Conservation (phyloP, 2,329 filamentous ascomycete species). For the Coniochaeta pulveracea region DNA sequence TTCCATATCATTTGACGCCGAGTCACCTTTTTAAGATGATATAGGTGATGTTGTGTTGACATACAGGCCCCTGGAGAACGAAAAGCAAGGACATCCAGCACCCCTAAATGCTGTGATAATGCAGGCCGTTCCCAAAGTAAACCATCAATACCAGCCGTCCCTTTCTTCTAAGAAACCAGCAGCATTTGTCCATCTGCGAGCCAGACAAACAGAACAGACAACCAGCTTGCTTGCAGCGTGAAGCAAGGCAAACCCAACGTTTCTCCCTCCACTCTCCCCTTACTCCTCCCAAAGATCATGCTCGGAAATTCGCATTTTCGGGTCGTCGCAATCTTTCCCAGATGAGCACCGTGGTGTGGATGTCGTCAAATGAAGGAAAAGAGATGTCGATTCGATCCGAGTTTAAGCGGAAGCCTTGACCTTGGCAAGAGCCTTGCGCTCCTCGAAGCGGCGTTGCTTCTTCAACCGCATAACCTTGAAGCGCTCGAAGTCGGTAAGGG, state of each 20-base stretch:
- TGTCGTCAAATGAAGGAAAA: too few relatives aligned
- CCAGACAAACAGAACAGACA: slow-evolving; percentile 1
- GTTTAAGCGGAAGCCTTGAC: slow-evolving; percentile 70
- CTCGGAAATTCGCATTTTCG: slow-evolving; percentile 10
- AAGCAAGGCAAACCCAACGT: slow-evolving; percentile 14
- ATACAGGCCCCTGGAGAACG: slow-evolving; percentile 51
- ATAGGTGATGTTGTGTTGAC: slow-evolving; percentile 25
- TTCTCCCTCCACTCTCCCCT: slow-evolving; percentile 8
- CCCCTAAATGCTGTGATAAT: slow-evolving; percentile 39
- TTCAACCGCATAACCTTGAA: slow-evolving; percentile 99
- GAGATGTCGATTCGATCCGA: slow-evolving; percentile 11
- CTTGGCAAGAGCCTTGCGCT: slow-evolving; percentile 93
- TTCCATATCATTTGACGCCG: slow-evolving; percentile 55
- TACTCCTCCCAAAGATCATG: slow-evolving; percentile 5
- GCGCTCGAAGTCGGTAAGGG: slow-evolving; percentile 95
- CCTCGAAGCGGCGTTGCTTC: slow-evolving; percentile 99
- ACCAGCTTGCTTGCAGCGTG: too few relatives aligned
- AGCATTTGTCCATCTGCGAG: slow-evolving; percentile 5
- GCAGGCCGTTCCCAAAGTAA: slow-evolving; percentile 26
- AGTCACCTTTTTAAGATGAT: slow-evolving; percentile 39
- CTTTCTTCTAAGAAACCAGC: slow-evolving; percentile 10
- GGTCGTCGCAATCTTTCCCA: slow-evolving; percentile 20
- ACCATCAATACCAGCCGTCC: slow-evolving; percentile 20
- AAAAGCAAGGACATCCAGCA: slow-evolving; percentile 49
- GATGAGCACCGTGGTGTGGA: not conserved